phyloP scores from a whole-genome alignment of 2,329 filamentous ascomycete genomes.

The Paraphoma sp. region DNA sequence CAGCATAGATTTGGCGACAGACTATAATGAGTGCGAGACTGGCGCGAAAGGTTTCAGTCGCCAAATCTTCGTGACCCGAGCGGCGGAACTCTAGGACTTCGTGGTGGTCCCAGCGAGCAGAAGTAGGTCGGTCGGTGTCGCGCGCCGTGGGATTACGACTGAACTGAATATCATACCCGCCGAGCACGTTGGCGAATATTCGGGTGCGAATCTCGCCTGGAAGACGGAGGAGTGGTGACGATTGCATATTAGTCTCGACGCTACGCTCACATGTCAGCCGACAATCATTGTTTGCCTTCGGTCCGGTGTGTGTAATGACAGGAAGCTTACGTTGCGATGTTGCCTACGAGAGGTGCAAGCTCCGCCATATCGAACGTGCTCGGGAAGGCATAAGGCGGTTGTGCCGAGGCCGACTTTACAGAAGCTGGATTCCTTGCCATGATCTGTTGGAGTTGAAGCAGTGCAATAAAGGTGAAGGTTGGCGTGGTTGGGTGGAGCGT shows the following conservation, averaged over 20 bases:
- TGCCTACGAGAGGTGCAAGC: too few relatives aligned
- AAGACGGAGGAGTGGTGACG: neutral
- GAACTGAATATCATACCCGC: neutral
- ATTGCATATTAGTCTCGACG: neutral
- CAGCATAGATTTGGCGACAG: conserved; percentile 16
- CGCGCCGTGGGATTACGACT: neutral
- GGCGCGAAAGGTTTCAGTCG: neutral
- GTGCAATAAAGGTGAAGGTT: too few relatives aligned
- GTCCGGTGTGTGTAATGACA: too few relatives aligned
- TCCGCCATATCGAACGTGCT: too few relatives aligned
- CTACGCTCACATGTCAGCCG: neutral
- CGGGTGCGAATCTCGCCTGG: neutral
- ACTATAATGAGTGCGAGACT: conserved; percentile 8
- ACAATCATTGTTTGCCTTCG: too few relatives aligned
- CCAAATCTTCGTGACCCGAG: neutral
- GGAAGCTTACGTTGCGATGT: too few relatives aligned
- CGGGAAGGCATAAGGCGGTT: too few relatives aligned
- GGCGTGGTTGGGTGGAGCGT: too few relatives aligned
- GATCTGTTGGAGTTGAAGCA: too few relatives aligned
- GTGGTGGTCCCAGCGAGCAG: neutral
- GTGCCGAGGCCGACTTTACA: too few relatives aligned
- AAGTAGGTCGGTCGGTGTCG: neutral
- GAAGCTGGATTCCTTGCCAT: too few relatives aligned
- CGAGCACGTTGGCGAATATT: neutral
- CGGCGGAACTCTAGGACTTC: neutral